phyloP scores from a whole-genome alignment of 2,329 filamentous ascomycete genomes.

The Penicillium brevicompactum region DNA sequence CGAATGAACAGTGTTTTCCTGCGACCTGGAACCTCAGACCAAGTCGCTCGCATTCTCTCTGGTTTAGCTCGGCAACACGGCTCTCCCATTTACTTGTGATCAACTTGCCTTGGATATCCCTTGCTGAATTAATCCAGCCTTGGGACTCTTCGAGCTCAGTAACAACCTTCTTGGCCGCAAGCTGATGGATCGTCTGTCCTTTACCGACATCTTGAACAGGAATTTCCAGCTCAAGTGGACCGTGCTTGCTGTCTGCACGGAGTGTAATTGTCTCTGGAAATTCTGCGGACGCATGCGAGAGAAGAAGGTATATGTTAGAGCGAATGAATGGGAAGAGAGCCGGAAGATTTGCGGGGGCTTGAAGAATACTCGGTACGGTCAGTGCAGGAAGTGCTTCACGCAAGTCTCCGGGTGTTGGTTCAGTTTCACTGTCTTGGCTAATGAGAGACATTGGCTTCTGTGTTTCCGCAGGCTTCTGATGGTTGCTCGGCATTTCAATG shows the following conservation, averaged over 20 bases:
- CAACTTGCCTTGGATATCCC: not conserved
- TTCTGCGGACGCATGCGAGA: not conserved
- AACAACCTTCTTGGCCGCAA: constrained; percentile 9
- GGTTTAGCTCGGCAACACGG: not conserved
- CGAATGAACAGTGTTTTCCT: constrained; percentile 2
- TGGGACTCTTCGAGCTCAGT: constrained; percentile 13
- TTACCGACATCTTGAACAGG: constrained; percentile 2
- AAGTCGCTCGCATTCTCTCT: constrained; percentile 1
- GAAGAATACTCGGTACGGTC: not conserved
- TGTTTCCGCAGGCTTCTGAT: not conserved
- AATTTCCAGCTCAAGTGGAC: constrained; percentile 1
- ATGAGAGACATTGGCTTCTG: not conserved
- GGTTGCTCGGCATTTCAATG: not conserved
- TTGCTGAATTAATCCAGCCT: constrained; percentile 13
- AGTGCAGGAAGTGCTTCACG: constrained; percentile 1
- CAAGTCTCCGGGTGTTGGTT: not conserved
- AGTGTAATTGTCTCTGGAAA: constrained; percentile 2
- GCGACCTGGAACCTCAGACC: not conserved
- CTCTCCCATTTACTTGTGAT: constrained; percentile 1
- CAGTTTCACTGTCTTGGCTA: not conserved
- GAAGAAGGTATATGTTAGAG: not conserved
- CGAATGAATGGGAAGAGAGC: constrained; percentile 4
- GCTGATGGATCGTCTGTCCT: constrained; percentile 8
- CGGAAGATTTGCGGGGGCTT: not conserved
- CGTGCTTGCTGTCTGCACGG: not conserved